Evolutionary conservation across 345 rosid species (phyloP), one percentile per base, ranked within the genome.

Genomic region (Eucalyptus leucophloia): DNA sequence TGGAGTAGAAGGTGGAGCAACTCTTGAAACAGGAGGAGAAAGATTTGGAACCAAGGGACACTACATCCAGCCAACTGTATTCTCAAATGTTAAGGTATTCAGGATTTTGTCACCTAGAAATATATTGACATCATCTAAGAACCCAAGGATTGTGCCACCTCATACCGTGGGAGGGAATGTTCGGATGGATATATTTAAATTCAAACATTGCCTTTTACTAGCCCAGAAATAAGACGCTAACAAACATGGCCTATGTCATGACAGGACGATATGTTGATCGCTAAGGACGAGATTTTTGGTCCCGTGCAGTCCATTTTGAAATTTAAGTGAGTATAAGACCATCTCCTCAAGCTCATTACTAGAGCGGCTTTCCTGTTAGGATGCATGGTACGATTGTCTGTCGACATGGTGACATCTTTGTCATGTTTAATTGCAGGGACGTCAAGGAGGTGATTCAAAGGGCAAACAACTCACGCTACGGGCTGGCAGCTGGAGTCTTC

Each of bases 191-290:
- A 44, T 83, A 87, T 62, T 32, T 14, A 34, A n/a, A 4, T 32
- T 19, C 54, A 58, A 21, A 12, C 45, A 72, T 37, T 72, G 83
- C 45, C 83, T 72, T 37, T 72, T 12, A 72, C 8, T 37, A 72
- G 42, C 28, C 83, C 26, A 19, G 83, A 72, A 72, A 72, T 5
- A 72, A 72, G 45, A 72, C 15, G 28, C 45, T 72, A 37, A 37
- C 83, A 72, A 14, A 50, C 82, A 28, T n/a, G 23, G 28, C 67
- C 23, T 28, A 9, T 58, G 40, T 49, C 89, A 30, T 32, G 72
- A 80, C 90, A 98, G 99, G 99, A 98, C 65, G 97, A 97, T 83
- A 98, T 98, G 99, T 88, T 93, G 93, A 98, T 98, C 50, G 99
- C 98, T 2, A 92, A 90, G 89, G 99, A 98, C 5, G 99, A 97